These are phyloP conservation scores for Pyronema domesticum DNA, from an alignment of 495 filamentous ascomycete species.

Conservation along the genomic window DNA sequence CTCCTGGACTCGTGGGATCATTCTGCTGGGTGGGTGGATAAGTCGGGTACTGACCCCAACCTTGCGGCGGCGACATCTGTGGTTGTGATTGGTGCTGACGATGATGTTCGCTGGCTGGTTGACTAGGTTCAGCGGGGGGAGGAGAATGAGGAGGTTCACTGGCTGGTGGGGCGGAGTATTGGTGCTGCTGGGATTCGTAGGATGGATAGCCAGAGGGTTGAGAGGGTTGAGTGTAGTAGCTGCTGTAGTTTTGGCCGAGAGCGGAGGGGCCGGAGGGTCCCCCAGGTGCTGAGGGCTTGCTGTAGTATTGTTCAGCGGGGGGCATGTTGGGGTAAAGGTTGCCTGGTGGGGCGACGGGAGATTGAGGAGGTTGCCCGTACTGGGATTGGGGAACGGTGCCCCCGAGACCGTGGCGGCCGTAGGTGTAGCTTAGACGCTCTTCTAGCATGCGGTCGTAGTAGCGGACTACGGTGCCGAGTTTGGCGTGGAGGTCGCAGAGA, in stretches of 20 bases:
- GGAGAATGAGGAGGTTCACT: constrained; percentile 20
- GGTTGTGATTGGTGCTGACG: constrained; percentile 25
- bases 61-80: constrained; percentile 7
- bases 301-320: constrained; percentile 15
- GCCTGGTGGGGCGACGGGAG: not conserved
- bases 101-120: constrained; percentile 27
- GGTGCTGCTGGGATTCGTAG: constrained; percentile 21
- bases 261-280: not conserved
- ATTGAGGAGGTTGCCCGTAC: constrained; percentile 6
- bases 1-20: too few species aligned
- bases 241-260: constrained; percentile 20
- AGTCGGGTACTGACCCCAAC: not conserved
- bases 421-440: constrained; percentile 80
- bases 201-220: constrained; percentile 13
- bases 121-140: constrained; percentile 8
- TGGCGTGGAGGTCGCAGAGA: constrained; percentile 80
- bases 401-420: constrained; percentile 56
- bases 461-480: constrained; percentile 89
- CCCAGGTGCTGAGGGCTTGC: not conserved
- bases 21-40: constrained; percentile 2
- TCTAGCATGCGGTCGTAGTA: constrained; percentile 98
- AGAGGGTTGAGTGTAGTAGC: constrained; percentile 21
- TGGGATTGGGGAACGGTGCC: constrained; percentile 24
- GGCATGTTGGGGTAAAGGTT: constrained; percentile 15
- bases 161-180: constrained; percentile 16